These are phyloP conservation scores for Mycena pura DNA, from an alignment of 768 basidiomycete genomes.

Conservation along the genomic window DNA sequence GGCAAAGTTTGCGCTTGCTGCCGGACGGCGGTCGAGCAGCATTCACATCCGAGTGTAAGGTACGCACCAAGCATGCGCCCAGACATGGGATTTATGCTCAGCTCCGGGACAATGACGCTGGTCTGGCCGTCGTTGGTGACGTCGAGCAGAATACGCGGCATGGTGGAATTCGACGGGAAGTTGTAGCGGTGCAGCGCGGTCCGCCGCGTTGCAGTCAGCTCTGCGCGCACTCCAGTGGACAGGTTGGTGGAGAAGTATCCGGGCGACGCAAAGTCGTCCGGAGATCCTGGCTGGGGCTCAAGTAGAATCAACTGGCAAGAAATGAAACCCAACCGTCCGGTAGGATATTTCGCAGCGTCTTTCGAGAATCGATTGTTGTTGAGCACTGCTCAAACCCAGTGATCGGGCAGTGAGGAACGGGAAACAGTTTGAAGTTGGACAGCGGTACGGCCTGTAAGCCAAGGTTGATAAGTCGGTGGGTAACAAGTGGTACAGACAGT, in stretches of 20 bases:
- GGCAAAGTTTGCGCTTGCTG: constrained; percentile 50
- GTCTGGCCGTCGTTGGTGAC: constrained; percentile 67
- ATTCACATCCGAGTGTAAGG: too few relatives aligned
- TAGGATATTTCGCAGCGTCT: constrained; percentile 54
- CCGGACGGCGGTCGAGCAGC: too few relatives aligned
- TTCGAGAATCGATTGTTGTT: constrained; percentile 53
- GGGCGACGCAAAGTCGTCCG: constrained; percentile 68
- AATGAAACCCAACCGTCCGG: constrained; percentile 48
- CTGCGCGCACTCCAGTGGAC: constrained; percentile 61
- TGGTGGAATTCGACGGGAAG: constrained; percentile 52
- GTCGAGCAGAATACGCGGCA: constrained; percentile 64
- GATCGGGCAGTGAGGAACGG: constrained; percentile 53
- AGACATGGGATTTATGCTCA: constrained; percentile 55
- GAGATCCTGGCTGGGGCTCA: constrained; percentile 44
- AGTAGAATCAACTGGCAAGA: not conserved
- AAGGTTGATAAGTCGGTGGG: not conserved
- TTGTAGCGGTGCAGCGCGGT: constrained; percentile 67
- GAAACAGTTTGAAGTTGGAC: constrained; percentile 69
- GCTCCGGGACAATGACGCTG: constrained; percentile 54
- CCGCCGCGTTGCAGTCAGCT: constrained; percentile 64
- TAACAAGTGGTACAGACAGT: constrained; percentile 24
- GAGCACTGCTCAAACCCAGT: constrained; percentile 57
- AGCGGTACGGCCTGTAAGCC: constrained; percentile 56
- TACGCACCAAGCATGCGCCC: constrained; percentile 53
- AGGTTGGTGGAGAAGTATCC: constrained; percentile 72